phyloP scores from a whole-genome alignment of 805 yeast species.

The Wickerhamomyces silvicola region DNA sequence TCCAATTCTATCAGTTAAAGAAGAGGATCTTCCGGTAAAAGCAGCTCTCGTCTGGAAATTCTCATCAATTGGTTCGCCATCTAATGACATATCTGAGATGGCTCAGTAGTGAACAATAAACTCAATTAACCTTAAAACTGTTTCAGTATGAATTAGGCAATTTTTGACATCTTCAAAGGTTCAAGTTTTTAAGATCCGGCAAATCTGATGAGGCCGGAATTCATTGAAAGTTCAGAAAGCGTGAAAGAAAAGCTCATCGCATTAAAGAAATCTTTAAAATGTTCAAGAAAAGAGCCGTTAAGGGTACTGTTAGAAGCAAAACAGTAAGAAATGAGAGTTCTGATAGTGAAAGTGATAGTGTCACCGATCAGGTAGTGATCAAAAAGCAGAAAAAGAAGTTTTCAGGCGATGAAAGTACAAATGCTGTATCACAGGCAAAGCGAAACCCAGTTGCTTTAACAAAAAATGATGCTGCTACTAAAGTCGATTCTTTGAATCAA shows the following conservation, averaged over 20 bases:
- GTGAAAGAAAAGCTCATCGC: too few species aligned
- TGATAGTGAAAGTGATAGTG: constrained; percentile 8
- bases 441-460: too few species aligned
- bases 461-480: constrained; percentile 21
- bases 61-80: constrained; percentile 16
- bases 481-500: constrained; percentile 16
- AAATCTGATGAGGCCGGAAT: too few species aligned
- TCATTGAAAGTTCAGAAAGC: too few species aligned
- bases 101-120: too few species aligned
- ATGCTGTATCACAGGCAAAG: not conserved
- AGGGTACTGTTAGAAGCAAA: constrained; percentile 11
- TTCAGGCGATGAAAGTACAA: not conserved
- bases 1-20: constrained; percentile 15
- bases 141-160: too few species aligned
- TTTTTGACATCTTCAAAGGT: too few species aligned
- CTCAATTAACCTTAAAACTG: too few species aligned
- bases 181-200: too few species aligned
- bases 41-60: constrained; percentile 31
- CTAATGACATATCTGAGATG: constrained; percentile 18
- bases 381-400: constrained; percentile 4
- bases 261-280: too few species aligned
- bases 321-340: constrained; percentile 4
- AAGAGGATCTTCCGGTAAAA: constrained; percentile 31
- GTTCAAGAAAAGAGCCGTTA: constrained; percentile 34
- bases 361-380: constrained; percentile 1